Conservation (phyloP, 139 green algal genomes). For the Volvox reticuliferus region DNA sequence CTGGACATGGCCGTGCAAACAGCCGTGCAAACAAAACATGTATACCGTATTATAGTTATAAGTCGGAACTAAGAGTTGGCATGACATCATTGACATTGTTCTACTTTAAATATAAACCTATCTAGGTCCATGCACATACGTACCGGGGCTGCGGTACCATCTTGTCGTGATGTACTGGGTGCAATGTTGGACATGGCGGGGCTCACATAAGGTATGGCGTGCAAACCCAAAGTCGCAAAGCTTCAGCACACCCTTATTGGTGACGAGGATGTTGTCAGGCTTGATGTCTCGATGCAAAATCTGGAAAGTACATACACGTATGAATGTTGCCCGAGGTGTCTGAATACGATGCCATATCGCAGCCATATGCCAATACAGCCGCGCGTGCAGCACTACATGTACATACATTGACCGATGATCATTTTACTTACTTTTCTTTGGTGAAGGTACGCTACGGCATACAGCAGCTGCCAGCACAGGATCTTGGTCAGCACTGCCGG, state of each 20-base stretch:
- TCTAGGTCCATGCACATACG: no score
- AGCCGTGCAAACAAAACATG: no score
- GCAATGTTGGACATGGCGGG: conserved; percentile 32
- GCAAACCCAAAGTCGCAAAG: conserved; percentile 94
- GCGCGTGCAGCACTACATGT: no score
- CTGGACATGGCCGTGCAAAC: no score
- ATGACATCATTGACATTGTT: no score
- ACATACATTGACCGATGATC: no score
- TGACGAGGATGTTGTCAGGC: conserved; percentile 89
- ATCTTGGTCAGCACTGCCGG: conserved; percentile 1
- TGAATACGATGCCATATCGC: no score
- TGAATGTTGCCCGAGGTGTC: no score
- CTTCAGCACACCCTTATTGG: conserved; percentile 67
- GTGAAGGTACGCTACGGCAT: conserved; percentile 28
- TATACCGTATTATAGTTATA: no score
- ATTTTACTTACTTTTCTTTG: not conserved
- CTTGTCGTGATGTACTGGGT: conserved; percentile 83
- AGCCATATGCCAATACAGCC: no score
- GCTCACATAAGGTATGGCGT: conserved; percentile 44
- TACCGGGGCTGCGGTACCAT: conserved; percentile 61
- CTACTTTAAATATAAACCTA: no score
- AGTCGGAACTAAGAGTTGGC: no score
- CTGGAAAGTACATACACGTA: not conserved
- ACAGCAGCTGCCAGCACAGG: conserved; percentile 42
- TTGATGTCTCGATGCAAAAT: conserved; percentile 84